Percentiles rank a stretch among this genome's conserved stretches.
phyloP scores from a whole-genome alignment of 2,329 filamentous ascomycete genomes.

The Hymenoscyphus infarciens region DNA sequence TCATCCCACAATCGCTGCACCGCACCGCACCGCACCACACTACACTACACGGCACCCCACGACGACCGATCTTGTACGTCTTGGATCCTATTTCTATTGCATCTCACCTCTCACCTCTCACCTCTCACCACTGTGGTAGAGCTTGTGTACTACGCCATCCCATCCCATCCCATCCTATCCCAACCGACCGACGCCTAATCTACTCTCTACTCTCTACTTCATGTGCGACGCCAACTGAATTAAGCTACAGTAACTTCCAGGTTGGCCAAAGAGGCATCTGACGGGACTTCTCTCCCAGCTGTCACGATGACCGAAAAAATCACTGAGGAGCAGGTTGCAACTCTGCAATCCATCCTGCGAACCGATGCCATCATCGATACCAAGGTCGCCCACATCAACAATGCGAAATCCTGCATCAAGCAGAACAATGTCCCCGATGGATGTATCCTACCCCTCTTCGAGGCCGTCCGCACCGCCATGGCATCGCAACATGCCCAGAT shows the following conservation, averaged over 20 bases:
- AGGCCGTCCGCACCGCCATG: constrained; percentile 73
- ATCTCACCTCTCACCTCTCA: too few relatives aligned
- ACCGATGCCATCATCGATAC: constrained; percentile 65
- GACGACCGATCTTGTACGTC: background rate
- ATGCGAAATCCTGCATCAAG: constrained; percentile 84
- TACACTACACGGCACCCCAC: background rate
- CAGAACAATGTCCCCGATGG: constrained; percentile 82
- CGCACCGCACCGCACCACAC: too few relatives aligned
- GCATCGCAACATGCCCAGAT: constrained; percentile 73
- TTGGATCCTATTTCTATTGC: background rate
- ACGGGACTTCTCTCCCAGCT: constrained; percentile 12
- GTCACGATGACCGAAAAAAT: constrained; percentile 52
- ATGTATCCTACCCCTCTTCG: constrained; percentile 71
- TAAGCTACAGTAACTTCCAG: constrained; percentile 18
- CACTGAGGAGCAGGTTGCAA: constrained; percentile 55
- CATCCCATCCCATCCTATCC: too few relatives aligned
- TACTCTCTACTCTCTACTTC: too few relatives aligned
- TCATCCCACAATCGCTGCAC: background rate
- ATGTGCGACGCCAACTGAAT: constrained; percentile 2
- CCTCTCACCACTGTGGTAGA: background rate
- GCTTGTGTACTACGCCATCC: background rate
- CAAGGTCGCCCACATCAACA: constrained; percentile 68
- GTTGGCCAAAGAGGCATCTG: constrained; percentile 21
- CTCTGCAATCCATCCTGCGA: constrained; percentile 50
- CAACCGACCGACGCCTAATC: background rate